Evolutionary conservation across 106 monocot genomes (phyloP).

Genomic region (Platanthera zijinensis): DNA sequence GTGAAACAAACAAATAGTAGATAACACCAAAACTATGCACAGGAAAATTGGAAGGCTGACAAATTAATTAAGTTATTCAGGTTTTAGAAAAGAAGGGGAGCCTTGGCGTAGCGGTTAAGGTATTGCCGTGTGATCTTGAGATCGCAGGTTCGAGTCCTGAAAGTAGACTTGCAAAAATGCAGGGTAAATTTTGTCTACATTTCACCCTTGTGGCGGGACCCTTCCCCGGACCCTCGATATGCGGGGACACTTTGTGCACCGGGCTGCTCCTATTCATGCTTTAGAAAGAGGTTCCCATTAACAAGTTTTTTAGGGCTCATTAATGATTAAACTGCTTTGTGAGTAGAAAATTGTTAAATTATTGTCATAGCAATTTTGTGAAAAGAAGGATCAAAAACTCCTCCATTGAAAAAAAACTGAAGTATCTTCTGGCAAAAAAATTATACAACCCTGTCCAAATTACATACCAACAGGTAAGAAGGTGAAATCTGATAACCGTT

Average conservation of each 20-base stretch:
- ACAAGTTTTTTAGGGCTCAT: not conserved
- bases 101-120: too few species aligned
- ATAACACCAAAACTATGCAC: not conserved
- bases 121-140: too few species aligned
- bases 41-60: not conserved
- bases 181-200: too few species aligned
- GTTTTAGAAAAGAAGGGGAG: not conserved
- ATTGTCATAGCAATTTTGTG: not conserved
- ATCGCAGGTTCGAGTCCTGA: too few species aligned
- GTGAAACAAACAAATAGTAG: not conserved
- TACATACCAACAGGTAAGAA: slow-evolving; percentile 59
- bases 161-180: too few species aligned
- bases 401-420: not conserved
- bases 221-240: too few species aligned
- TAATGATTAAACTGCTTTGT: not conserved
- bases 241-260: too few species aligned
- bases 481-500: slow-evolving; percentile 67
- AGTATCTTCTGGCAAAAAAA: not conserved
- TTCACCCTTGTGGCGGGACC: too few species aligned
- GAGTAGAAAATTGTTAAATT: not conserved
- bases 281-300: not conserved
- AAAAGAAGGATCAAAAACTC: not conserved
- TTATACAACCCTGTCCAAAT: not conserved
- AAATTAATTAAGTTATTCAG: not conserved
- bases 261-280: not conserved